These are phyloP conservation scores for Cladorrhinum samala DNA, from an alignment of 495 filamentous ascomycete species.

Conservation along the genomic window DNA sequence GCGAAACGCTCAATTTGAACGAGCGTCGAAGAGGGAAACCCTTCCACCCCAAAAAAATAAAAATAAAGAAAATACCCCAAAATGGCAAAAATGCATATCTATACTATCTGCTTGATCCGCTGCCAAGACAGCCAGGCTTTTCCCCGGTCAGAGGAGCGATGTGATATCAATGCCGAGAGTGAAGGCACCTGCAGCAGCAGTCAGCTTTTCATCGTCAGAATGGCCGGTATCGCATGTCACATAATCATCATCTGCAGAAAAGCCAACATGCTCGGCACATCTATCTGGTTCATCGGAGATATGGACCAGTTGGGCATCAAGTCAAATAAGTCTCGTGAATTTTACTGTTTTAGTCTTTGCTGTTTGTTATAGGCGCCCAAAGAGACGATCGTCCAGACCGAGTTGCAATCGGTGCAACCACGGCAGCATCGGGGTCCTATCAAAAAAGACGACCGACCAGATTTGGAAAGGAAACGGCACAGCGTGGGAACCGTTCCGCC, in stretches of 20 bases:
- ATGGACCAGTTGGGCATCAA: no score
- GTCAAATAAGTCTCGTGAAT: background rate
- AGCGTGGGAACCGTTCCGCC: conserved; percentile 2
- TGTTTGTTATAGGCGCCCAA: background rate
- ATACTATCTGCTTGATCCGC: background rate
- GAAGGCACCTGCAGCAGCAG: background rate
- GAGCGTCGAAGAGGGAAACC: no score
- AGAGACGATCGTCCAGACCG: background rate
- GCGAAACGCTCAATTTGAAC: background rate
- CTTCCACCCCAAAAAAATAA: background rate
- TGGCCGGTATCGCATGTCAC: conserved; percentile 5
- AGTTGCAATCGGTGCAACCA: background rate
- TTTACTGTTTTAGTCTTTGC: background rate
- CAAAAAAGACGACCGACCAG: background rate
- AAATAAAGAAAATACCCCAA: background rate
- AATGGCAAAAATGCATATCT: background rate
- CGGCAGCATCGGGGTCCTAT: conserved; percentile 3
- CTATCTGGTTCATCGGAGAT: background rate
- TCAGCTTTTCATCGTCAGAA: background rate
- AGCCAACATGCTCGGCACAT: background rate
- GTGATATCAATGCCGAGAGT: conserved; percentile 14
- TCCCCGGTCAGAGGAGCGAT: conserved; percentile 10
- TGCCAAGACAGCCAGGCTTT: conserved; percentile 6
- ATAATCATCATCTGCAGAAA: no score
- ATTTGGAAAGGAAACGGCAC: background rate